Base-by-base conservation (phyloP, 2,329 filamentous ascomycete genomes). In the Proliferodiscus dingleyae region DNA sequence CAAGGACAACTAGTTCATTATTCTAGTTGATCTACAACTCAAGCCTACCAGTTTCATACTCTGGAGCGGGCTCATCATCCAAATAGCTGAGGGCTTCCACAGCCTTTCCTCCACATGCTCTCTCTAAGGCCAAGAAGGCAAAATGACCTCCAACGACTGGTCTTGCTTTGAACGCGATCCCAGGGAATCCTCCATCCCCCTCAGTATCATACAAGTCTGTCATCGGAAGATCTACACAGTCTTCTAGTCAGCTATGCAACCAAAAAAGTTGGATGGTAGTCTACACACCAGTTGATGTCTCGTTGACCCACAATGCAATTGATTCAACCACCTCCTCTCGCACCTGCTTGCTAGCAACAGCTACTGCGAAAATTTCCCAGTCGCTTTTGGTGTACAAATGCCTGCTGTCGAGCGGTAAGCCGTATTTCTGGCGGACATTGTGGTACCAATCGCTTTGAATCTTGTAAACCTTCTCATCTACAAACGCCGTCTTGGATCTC, bases 341-440 rank as follows among this genome's bases (percentile, higher is more conserved):
- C 1, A 85, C 85, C 47, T 74, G 68, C 61, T 78, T 77, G 55
- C 80, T 81, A 3, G 87, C 79, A 4, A 94, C 84, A 2, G 88
- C 86, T 37, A 89, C 88, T 0, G 87, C 86, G 64, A 93, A 90
- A 64, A 94, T 89, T 58, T 93, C 84, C 89, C 89, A 95, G 67
- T 95, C 89, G 23, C 84, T 89, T 68, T 95, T 95, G 26, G 87
- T 85, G 65, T 93, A 93, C 3, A 91, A 66, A 64, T 93, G 87
- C 34, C 89, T 79, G 55, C 78, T 85, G 66, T 95, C 89, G 6
- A 95, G 76, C 0, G 89, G 88, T 3, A 95, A 69, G 1, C 89
- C 89, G 64, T 91, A 94, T 58, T 78, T 81, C 64, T 94, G 87
- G 54, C 87, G 78, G 8, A 91, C 87, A 11, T 78, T 75, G 52